Base-by-base conservation (phyloP, 1,284 basidiomycete species). In the Ceratobasidium sp. region DNA sequence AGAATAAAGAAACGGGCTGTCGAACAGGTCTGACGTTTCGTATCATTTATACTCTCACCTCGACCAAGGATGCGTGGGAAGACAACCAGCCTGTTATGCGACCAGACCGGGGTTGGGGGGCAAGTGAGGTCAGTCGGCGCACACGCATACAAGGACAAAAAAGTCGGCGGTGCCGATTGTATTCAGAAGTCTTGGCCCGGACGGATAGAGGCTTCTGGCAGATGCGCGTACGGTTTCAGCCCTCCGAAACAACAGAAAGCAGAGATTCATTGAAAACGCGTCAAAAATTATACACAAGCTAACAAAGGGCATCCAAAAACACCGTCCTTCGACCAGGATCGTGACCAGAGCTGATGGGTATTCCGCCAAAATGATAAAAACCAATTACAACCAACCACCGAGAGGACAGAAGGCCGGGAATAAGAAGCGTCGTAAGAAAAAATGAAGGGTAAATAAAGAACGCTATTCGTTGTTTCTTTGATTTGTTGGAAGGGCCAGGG, bases 351-450 rank as follows among this genome's bases (percentile, higher is more conserved):
- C 32, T 39, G 36, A 52, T 50, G 62, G 62, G 62, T 67, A 67
- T 67, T 64, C 34, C 50, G 62, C 36, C 10, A 52, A 64, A 46
- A 43, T 16, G 28, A 43, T 21, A 45, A 16, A 61, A 45, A 45
- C 28, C 34, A 21, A 67, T 67, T 67, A 67, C 62, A 53, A 67
- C 62, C 62, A 67, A 48, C 23, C 32, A 53, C 34, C 36, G 14
- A 6, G 36, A 39, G 36, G 10, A 53, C 30, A 41, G 62, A 53
- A 67, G 50, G 60, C 30, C 26, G 36, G 30, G 8, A 36, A 64
- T 39, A 36, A 48, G 45, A 36, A 28, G 28, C 48, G 50, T 28
- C 34, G 46, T 36, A 23, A 41, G 21, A 55, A 39, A 58, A 10
- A 53, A 41, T 53, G 50, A 41, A 34, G n/a, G 23, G 45, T 61